Base-by-base conservation (phyloP, 495 filamentous ascomycete genomes). In the Sporormia fimetaria region DNA sequence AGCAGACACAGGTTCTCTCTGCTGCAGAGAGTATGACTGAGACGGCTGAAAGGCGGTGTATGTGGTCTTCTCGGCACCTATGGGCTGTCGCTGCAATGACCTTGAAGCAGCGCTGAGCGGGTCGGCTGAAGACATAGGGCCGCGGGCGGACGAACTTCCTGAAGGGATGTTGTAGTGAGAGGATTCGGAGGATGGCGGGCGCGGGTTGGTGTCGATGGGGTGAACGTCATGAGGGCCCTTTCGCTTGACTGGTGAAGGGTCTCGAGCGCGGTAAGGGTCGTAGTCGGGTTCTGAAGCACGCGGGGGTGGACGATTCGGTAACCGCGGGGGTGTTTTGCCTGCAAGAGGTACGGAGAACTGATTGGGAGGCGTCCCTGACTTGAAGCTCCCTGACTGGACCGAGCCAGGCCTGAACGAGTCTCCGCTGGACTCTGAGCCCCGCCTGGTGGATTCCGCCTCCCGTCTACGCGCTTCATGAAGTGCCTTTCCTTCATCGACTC, bases 401-500 rank as follows among this genome's bases (percentile, higher is more conserved):
- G 44, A 47, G 15, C 25, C 21, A 2, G 38, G 39, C 23, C 39
- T 40, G 22, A 34, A 37, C 6, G 49, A 53, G 24, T 25, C 28
- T 3, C 29, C 10, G 27, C 51, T 54, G 3, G 45, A 49, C 7
- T 10, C 36, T 4, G 51, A 54, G 29, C 40, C 40, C 7, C 44
- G 40, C 17, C 40, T 48, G 3, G 25, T 12, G 12, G 29, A 25
- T 10, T 33, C 32, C 4, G 18, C 21, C 11, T 26, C 43, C 6
- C 12, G 12, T 11, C 8, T 23, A 11, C 16, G 21, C 7, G 34
- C 50, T 10, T 52, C 42, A 10, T 78, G 71, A 46, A 87, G 67
- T 10, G 78, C 79, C 46, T 67, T 66, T 4, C 76, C 82, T 62
- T 87, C 82, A 14, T 81, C 81, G 18, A 70, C 66, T 33, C 78